Evolutionary conservation across 805 yeast genomes (phyloP), one percentile per base, ranked within the genome.

Genomic region (Blastobotrys robertii): DNA sequence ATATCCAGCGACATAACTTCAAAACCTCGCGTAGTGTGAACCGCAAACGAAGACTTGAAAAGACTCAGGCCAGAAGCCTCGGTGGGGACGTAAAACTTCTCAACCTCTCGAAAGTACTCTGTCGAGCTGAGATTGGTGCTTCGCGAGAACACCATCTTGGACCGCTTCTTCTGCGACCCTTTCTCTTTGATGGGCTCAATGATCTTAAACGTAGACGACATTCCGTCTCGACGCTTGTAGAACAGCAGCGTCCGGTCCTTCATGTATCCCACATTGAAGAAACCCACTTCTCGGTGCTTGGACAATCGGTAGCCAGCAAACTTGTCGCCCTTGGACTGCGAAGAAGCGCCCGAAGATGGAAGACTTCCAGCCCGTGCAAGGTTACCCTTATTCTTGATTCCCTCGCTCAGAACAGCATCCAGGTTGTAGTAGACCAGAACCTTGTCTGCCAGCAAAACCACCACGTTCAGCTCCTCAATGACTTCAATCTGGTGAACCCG

Each of bases 221-320:
- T 62, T 42, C 65, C 69, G 59, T 69, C 77, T 62, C 65, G 69
- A 54, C 73, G 76, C 61, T 77, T 74, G 59, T 69, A 73, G 53
- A 71, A 74, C 44, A 79, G 59, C 70, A 75, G 68, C 34, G 68
- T 74, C 48, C 76, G 68, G 59, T 76, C 77, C 45, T 77, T 70
- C 56, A 87, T 85, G 28, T 69, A 73, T 0, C 92, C 95, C 46
- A 82, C 65, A 38, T 72, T 73, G 62, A 84, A 87, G 49, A 73
- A 78, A 1, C 73, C 61, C 0, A 78, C 77, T 56, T 76, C 62
- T 58, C 63, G 39, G 31, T 50, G 50, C 30, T 51, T 52, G n/a
- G 60, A 59, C 9, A 65, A 45, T 13, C 58, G 70, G 53, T 76
- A 79, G 11, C 84, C 79, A 15, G 74, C 35, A 13, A 65, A 25